Conservation (phyloP, 179 eudicot genomes). For the Nepenthes alata region DNA sequence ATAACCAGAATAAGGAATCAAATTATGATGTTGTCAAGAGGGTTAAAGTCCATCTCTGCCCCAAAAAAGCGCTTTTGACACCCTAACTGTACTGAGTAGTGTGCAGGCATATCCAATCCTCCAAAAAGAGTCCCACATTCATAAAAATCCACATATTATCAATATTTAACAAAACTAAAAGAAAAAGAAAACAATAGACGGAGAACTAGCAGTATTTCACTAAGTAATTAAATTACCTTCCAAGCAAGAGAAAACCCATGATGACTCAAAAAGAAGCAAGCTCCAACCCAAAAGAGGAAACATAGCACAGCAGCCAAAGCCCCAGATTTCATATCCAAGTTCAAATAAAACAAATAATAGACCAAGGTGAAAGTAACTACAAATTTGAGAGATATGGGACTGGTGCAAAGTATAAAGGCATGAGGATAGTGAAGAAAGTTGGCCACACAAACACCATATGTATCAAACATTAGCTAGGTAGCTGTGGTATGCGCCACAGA, state of each 20-base stretch:
- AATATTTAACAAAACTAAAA: too few species aligned
- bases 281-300: constrained; percentile 58
- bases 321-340: constrained; percentile 78
- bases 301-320: constrained; percentile 66
- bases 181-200: too few species aligned
- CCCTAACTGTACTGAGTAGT: too few species aligned
- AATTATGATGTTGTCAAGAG: too few species aligned
- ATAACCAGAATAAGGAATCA: too few species aligned
- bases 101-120: too few species aligned
- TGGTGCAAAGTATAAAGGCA: constrained; percentile 38
- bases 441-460: constrained; percentile 96
- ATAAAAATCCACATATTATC: too few species aligned
- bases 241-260: constrained; percentile 68
- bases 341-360: constrained; percentile 47
- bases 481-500: constrained; percentile 81
- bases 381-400: constrained; percentile 38
- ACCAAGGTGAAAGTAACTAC: constrained; percentile 40
- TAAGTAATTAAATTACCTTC: constrained; percentile 43
- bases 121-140: too few species aligned
- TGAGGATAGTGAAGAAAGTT: constrained; percentile 38
- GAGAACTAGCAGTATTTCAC: too few species aligned
- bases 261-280: constrained; percentile 33
- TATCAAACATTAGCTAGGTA: constrained; percentile 69
- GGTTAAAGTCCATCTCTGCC: too few species aligned
- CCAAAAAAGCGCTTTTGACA: too few species aligned